Evolutionary conservation across 805 yeast genomes (phyloP), one percentile per base, ranked within the genome.

Genomic region (Ogataea methylovora): DNA sequence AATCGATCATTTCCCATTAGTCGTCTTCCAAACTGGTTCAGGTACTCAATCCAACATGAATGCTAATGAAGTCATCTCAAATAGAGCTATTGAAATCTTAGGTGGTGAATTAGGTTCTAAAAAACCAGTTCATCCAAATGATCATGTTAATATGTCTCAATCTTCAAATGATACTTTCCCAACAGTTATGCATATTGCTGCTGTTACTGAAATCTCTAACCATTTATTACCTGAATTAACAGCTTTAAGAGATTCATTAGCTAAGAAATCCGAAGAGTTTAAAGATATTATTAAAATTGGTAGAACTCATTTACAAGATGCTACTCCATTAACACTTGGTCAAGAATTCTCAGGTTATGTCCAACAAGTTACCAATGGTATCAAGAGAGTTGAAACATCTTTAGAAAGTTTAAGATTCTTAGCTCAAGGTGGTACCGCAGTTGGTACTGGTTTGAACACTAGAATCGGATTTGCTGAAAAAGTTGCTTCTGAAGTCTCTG

Each of bases 371-470:
- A 75, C 83, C 51, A 84, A 87, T 58, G 97, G 97, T 59, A 81
- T 92, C 47, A 81, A 66, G 47, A 77, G 98, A 61, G 82, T 92
- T 41, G 85, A 86, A 67, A 65, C 66, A 43, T 61, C 81, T 34
- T 73, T 92, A 46, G 84, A 84, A 48, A 77, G 78, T 63, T 71
- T 92, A 58, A 72, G 79, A 52, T 76, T 59, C 59, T 75, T 92
- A 49, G 98, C 98, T 31, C 98, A 92, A 71, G 98, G 98, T 69
- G 98, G 98, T 69, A 92, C 98, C 43, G 98, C 98, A 42, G 98
- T 92, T 37, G 98, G 98, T 52, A 92, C 98, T 37, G 98, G 98
- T 46, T 75, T 92, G 52, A 92, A 92, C 78, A 90, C 97, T 65
- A 80, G 65, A 59, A 74, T 76, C 56, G 97, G 97, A 18, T 92